Evolutionary conservation across 768 basidiomycete genomes (phyloP).

Genomic region (Lepiota venenata): DNA sequence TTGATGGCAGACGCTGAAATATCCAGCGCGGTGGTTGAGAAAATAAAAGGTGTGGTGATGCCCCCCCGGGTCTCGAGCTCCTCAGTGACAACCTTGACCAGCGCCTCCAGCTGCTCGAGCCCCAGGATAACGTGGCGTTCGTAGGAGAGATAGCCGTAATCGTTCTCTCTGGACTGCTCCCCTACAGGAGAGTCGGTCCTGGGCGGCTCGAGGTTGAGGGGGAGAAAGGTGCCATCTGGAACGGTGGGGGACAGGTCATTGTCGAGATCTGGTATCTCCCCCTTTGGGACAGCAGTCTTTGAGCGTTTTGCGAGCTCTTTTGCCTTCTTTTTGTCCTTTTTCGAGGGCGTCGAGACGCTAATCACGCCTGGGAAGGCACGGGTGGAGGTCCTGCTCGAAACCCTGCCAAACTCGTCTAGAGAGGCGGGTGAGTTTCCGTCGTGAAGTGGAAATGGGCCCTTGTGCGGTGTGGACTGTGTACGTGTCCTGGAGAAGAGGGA

Average conservation of each 20-base stretch:
- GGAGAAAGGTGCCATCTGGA: conserved; percentile 52
- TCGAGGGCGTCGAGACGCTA: conserved; percentile 26
- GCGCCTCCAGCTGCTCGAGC: conserved; percentile 66
- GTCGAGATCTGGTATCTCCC: conserved; percentile 29
- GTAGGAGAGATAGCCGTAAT: conserved; percentile 75
- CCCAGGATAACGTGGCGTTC: conserved; percentile 73
- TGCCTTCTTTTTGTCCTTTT: conserved; percentile 55
- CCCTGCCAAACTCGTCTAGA: conserved; percentile 67
- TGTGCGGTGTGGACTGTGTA: conserved; percentile 54
- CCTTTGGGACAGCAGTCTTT: conserved; percentile 39
- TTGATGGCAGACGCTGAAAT: conserved; percentile 71
- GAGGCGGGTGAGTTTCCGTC: conserved; percentile 23
- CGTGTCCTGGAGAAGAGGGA: conserved; percentile 72
- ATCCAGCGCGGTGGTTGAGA: conserved; percentile 86
- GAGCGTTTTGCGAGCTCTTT: conserved; percentile 34
- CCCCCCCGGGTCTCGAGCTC: conserved; percentile 74
- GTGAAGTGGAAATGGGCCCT: conserved; percentile 28
- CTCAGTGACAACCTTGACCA: conserved; percentile 66
- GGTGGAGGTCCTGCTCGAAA: conserved; percentile 42
- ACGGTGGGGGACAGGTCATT: conserved; percentile 26
- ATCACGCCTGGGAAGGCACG: conserved; percentile 25
- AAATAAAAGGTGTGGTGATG: conserved; percentile 88
- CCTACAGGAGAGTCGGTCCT: conserved; percentile 30
- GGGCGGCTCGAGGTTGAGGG: conserved; percentile 48
- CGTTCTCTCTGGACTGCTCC: conserved; percentile 34